Evolutionary conservation across 306 rosid genomes (phyloP).

Genomic region (Luffa acutangula): DNA sequence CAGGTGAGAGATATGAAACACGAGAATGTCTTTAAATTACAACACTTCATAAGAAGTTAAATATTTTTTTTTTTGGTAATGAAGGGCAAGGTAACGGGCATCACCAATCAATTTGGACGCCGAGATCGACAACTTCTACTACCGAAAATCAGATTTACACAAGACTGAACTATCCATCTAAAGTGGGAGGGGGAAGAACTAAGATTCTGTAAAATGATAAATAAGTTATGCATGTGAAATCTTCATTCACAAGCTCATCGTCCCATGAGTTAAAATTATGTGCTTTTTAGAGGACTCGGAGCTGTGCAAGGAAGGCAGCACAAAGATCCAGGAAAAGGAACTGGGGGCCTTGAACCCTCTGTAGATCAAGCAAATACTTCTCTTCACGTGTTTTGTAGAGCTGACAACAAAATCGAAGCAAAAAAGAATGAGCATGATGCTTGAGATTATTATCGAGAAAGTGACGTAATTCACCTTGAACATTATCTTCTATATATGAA

Average conservation of each 20-base stretch:
- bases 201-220: slow-evolving; percentile 2
- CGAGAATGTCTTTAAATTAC: slow-evolving; percentile 7
- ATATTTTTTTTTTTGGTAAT: neutral
- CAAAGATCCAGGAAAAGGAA: slow-evolving; percentile 94
- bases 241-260: slow-evolving; percentile 11
- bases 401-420: slow-evolving; percentile 26
- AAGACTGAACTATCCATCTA: slow-evolving; percentile 7
- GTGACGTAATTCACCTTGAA: neutral
- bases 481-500: neutral
- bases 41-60: slow-evolving; percentile 3
- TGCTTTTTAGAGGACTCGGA: slow-evolving; percentile 55
- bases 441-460: neutral
- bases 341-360: slow-evolving; percentile 95
- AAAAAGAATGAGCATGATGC: neutral
- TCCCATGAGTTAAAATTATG: slow-evolving; percentile 7
- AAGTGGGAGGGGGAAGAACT: neutral
- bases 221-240: slow-evolving; percentile 11
- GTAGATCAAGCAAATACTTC: slow-evolving; percentile 91
- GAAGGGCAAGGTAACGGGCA: neutral
- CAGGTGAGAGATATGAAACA: neutral
- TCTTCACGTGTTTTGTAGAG: slow-evolving; percentile 82
- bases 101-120: slow-evolving; percentile 9
- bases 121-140: slow-evolving; percentile 3
- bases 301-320: slow-evolving; percentile 89
- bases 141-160: slow-evolving; percentile 11